A percentile compares a stretch with the other conserved stretches of the same genome.
These are phyloP conservation scores for Ceratobasidium sp. DNA, from an alignment of 1,284 basidiomycete species.

Conservation along the genomic window DNA sequence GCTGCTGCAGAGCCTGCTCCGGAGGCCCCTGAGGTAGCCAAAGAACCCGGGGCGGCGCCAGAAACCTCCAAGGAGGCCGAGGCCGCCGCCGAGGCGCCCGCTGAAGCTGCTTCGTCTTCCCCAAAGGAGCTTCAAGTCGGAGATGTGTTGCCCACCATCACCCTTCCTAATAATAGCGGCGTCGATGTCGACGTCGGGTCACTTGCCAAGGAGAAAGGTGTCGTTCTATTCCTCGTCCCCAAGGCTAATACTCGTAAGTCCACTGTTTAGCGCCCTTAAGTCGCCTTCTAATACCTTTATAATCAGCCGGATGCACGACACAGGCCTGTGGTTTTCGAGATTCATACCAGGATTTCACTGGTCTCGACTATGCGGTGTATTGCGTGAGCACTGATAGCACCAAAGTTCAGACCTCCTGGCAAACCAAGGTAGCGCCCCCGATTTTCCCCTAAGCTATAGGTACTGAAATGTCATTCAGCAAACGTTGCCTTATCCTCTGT, in stretches of 20 bases:
- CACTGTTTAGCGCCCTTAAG: neutral
- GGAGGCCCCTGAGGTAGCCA: conserved; percentile 31
- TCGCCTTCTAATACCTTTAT: conserved; percentile 30
- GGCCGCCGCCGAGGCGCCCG: conserved; percentile 53
- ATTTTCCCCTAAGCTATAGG: neutral
- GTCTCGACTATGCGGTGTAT: conserved; percentile 80
- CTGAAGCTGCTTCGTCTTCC: conserved; percentile 50
- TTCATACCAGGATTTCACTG: conserved; percentile 77
- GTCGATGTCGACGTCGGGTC: conserved; percentile 75
- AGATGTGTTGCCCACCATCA: conserved; percentile 78
- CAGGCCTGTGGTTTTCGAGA: conserved; percentile 94
- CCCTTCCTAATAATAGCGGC: conserved; percentile 82
- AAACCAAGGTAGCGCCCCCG: conserved; percentile 72
- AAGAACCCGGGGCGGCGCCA: conserved; percentile 29
- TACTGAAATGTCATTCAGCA: conserved; percentile 64
- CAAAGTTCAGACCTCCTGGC: conserved; percentile 82
- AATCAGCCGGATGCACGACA: conserved; percentile 83
- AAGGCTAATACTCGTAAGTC: conserved; percentile 85
- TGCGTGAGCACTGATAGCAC: conserved; percentile 89
- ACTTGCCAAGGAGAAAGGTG: conserved; percentile 74
- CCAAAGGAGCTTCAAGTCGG: conserved; percentile 71
- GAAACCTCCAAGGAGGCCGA: conserved; percentile 53
- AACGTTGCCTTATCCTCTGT: conserved; percentile 82
- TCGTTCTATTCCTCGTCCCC: conserved; percentile 85
- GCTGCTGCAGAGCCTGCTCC: conserved; percentile 41